Conservation (phyloP, 1,284 basidiomycete genomes). For the Neotropicomus parvogracilis region DNA sequence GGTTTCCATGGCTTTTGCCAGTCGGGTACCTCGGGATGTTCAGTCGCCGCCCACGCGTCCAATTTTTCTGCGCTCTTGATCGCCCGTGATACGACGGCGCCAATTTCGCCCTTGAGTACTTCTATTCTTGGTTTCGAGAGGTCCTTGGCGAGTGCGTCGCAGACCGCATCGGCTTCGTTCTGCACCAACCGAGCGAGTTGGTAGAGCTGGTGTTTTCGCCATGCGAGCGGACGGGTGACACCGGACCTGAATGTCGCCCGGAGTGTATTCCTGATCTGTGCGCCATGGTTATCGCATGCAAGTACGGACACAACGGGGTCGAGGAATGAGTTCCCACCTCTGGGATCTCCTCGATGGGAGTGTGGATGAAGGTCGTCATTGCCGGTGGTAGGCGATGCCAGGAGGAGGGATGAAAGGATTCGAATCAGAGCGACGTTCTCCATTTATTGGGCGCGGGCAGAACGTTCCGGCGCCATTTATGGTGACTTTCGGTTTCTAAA, state of each 20-base stretch:
- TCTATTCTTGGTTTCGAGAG: conserved; percentile 31
- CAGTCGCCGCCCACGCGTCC: conserved; percentile 25
- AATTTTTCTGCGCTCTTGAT: conserved; percentile 22
- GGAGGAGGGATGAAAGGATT: no score
- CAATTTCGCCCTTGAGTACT: conserved; percentile 25
- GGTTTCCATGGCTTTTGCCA: conserved; percentile 31
- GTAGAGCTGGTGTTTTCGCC: conserved; percentile 31
- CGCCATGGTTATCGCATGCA: no score
- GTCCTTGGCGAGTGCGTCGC: conserved; percentile 29
- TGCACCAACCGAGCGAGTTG: conserved; percentile 34
- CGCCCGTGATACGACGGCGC: conserved; percentile 16
- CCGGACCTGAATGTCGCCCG: conserved; percentile 26
- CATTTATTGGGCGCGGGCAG: no score
- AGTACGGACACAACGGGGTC: neutral
- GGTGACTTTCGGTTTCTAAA: no score
- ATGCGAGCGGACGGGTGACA: conserved; percentile 25
- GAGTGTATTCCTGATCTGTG: conserved; percentile 27
- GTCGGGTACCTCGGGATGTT: conserved; percentile 25
- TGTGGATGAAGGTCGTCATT: conserved; percentile 17
- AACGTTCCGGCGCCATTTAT: no score
- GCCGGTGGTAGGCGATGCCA: no score
- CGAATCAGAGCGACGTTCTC: no score
- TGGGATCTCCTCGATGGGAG: conserved; percentile 24
- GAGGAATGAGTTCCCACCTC: conserved; percentile 10
- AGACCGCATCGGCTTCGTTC: conserved; percentile 25